These are phyloP conservation scores for Rutstroemia sp. DNA, from an alignment of 2,329 filamentous ascomycete genomes.

Conservation along the genomic window DNA sequence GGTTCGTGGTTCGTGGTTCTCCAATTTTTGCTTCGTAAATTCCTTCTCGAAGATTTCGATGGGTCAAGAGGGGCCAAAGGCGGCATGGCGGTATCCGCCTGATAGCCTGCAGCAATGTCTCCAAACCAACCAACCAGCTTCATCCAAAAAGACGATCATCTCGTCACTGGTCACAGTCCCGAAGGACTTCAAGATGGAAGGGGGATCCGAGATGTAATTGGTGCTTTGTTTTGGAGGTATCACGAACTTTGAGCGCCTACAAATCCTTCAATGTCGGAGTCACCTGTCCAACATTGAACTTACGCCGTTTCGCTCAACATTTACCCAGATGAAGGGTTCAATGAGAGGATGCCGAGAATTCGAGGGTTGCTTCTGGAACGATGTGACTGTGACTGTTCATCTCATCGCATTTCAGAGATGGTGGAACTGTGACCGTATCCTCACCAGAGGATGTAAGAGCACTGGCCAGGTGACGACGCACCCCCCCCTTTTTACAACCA, in stretches of 20 bases:
- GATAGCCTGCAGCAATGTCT: neutral
- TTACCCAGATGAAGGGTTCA: neutral
- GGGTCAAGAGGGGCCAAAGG: neutral
- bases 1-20: no score
- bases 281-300: no score
- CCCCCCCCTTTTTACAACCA: no score
- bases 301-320: neutral
- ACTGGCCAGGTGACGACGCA: no score
- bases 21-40: no score
- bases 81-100: conserved; percentile 1
- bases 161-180: conserved; percentile 5
- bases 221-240: neutral
- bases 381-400: neutral
- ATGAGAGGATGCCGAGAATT: neutral
- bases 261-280: neutral
- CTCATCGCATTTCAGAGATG: neutral
- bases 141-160: neutral
- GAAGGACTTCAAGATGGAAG: neutral
- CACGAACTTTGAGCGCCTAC: neutral
- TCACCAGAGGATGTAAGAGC: no score
- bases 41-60: no score
- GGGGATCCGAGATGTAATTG: neutral
- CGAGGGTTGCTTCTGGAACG: neutral
- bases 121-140: conserved; percentile 2
- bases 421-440: neutral